Evolutionary conservation across 2,329 filamentous ascomycete species (phyloP).

Genomic region (Periconia sp.): DNA sequence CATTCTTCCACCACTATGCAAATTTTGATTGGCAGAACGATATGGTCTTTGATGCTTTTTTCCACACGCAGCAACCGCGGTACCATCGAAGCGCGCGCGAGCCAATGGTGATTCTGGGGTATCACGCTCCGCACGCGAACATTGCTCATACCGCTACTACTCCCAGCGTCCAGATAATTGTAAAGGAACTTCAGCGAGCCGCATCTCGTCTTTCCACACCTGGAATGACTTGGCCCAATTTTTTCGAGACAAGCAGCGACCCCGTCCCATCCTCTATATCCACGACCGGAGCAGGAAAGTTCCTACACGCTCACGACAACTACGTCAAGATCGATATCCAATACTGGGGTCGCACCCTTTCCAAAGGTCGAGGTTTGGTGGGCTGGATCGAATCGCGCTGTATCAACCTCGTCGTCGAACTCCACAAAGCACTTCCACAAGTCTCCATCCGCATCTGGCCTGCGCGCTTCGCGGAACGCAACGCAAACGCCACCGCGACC

Average conservation of each 20-base stretch:
- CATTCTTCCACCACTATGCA: conserved; percentile 67
- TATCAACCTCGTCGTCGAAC: conserved; percentile 59
- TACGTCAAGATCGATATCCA: conserved; percentile 65
- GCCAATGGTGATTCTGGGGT: conserved; percentile 65
- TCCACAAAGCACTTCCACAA: conserved; percentile 55
- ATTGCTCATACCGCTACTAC: conserved; percentile 57
- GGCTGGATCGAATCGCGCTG: conserved; percentile 67
- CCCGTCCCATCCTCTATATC: neutral
- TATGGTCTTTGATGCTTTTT: conserved; percentile 62
- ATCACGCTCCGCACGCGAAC: conserved; percentile 63
- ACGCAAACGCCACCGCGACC: conserved; percentile 18
- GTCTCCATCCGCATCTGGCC: conserved; percentile 65
- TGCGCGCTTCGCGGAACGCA: conserved; percentile 52
- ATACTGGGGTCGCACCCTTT: conserved; percentile 64
- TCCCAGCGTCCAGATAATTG: conserved; percentile 56
- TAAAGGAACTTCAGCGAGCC: conserved; percentile 55
- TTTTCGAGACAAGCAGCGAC: conserved; percentile 17
- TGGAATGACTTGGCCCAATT: conserved; percentile 30
- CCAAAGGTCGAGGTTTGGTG: conserved; percentile 58
- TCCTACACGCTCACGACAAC: conserved; percentile 54
- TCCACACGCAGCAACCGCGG: conserved; percentile 41
- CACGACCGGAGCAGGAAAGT: conserved; percentile 39
- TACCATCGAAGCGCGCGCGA: conserved; percentile 62
- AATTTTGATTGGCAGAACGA: conserved; percentile 60
- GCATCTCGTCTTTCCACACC: conserved; percentile 40